phyloP scores from a whole-genome alignment of 495 filamentous ascomycete genomes.

The Hypomontagnella monticulosa region DNA sequence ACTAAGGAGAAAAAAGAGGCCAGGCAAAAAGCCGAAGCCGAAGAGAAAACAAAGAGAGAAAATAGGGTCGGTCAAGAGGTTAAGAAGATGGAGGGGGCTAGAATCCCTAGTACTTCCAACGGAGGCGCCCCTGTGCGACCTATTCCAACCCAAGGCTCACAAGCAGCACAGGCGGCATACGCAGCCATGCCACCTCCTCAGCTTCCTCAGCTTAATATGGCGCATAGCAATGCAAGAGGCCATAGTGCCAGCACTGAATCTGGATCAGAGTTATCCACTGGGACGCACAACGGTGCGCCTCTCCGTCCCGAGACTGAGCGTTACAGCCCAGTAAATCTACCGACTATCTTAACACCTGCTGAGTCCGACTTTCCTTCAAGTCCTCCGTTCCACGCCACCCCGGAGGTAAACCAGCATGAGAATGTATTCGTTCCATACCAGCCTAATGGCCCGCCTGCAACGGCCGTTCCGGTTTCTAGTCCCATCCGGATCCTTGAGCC shows the following conservation, averaged over 20 bases:
- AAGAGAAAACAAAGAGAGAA: slow-evolving; percentile 25
- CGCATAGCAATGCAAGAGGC: not conserved
- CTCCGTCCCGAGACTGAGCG: slow-evolving; percentile 18
- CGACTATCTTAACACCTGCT: slow-evolving; percentile 31
- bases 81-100: not conserved
- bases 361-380: slow-evolving; percentile 36
- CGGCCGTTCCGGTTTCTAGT: slow-evolving; percentile 26
- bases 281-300: not conserved
- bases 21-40: slow-evolving; percentile 48
- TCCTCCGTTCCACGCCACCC: slow-evolving; percentile 13
- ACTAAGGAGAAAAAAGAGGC: slow-evolving; percentile 76
- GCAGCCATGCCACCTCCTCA: not conserved
- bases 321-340: slow-evolving; percentile 9
- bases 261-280: slow-evolving; percentile 3
- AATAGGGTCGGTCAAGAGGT: slow-evolving; percentile 24
- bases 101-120: not conserved
- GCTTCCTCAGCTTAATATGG: not conserved
- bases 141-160: not conserved
- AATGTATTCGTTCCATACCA: slow-evolving; percentile 51
- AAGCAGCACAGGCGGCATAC: too few relatives aligned
- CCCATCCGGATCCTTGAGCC: slow-evolving; percentile 53
- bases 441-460: slow-evolving; percentile 47
- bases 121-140: slow-evolving; percentile 2
- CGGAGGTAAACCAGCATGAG: slow-evolving; percentile 2
- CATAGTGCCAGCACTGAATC: slow-evolving; percentile 15